phyloP scores from a whole-genome alignment of 2,329 filamentous ascomycete species.

The Sarocladium kiliense region DNA sequence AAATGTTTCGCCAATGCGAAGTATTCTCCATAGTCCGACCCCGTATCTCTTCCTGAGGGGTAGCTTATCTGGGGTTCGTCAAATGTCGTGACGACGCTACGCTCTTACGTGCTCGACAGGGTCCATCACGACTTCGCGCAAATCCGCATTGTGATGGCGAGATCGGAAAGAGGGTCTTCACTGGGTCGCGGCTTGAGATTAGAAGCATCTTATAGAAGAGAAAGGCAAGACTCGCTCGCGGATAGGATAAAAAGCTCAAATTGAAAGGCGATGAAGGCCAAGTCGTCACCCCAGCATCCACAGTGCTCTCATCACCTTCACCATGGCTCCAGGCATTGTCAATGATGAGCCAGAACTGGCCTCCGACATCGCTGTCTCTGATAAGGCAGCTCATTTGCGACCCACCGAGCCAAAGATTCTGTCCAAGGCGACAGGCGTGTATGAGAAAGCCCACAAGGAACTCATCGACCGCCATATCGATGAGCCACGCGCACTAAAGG shows the following conservation, averaged over 20 bases:
- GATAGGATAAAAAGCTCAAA: too few relatives aligned
- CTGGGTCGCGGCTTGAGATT: too few relatives aligned
- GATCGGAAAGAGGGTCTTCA: not conserved
- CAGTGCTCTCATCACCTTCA: not conserved
- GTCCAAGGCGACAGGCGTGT: not conserved
- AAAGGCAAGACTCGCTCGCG: too few relatives aligned
- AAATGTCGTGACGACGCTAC: constrained; percentile 1
- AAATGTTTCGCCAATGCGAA: not conserved
- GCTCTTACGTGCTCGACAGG: not conserved
- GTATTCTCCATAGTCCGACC: not conserved
- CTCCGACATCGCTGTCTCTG: not conserved
- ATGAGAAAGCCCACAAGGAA: not conserved
- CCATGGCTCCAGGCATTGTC: not conserved
- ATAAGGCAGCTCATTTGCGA: not conserved
- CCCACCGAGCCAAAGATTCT: not conserved
- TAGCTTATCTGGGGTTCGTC: not conserved
- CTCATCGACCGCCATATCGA: constrained; percentile 26
- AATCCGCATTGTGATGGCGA: not conserved
- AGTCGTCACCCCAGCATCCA: too few relatives aligned
- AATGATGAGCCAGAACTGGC: not conserved
- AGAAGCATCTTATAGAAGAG: too few relatives aligned
- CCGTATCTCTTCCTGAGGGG: not conserved
- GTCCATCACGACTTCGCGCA: not conserved
- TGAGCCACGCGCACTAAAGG: constrained; percentile 26
- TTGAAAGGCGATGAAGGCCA: too few relatives aligned